Conservation (phyloP, 2,329 filamentous ascomycete genomes). For the Metarhizium robertsii region DNA sequence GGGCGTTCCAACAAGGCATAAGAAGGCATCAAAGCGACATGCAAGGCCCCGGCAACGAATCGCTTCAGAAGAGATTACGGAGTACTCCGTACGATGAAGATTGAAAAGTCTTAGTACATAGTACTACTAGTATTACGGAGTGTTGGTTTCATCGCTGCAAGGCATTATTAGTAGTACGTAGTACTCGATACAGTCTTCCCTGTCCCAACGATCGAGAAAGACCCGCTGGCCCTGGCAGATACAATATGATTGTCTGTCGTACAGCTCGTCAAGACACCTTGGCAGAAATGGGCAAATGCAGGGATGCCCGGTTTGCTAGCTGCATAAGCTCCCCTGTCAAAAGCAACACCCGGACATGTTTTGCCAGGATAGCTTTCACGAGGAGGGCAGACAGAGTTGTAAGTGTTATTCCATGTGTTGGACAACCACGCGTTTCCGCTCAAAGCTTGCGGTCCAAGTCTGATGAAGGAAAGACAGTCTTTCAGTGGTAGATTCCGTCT, state of each 20-base stretch:
- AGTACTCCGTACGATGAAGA: too few relatives aligned
- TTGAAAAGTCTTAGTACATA: too few relatives aligned
- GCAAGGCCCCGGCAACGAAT: too few relatives aligned
- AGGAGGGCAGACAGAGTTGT: neutral
- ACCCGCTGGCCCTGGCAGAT: neutral
- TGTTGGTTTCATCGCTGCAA: too few relatives aligned
- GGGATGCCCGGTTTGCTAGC: neutral
- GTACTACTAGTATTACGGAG: too few relatives aligned
- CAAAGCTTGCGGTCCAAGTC: too few relatives aligned
- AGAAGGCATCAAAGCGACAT: too few relatives aligned
- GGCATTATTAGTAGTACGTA: too few relatives aligned
- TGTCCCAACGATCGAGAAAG: neutral
- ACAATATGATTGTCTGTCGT: neutral
- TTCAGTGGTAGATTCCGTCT: neutral
- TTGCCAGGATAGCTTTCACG: neutral
- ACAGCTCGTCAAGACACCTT: neutral
- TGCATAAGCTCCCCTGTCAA: neutral
- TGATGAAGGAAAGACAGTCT: neutral
- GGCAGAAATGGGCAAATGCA: neutral
- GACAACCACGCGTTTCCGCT: neutral
- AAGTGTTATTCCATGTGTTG: neutral
- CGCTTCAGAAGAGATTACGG: too few relatives aligned
- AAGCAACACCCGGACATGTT: neutral
- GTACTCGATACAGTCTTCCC: neutral
- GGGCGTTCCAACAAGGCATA: too few relatives aligned